Conservation (phyloP, 2,329 filamentous ascomycete genomes). For the Aspergillus vadensis region DNA sequence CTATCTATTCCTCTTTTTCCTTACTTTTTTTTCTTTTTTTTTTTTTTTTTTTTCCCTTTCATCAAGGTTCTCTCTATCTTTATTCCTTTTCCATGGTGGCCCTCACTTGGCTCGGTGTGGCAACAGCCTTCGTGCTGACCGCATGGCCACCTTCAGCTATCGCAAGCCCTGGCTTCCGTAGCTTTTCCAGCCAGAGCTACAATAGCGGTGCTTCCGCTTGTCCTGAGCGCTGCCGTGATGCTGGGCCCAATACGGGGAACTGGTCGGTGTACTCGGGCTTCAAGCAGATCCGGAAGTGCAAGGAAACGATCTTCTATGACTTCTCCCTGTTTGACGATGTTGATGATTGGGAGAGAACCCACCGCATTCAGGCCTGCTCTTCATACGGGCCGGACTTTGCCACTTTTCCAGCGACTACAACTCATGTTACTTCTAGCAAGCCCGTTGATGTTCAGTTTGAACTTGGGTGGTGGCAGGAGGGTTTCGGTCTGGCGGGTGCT, state of each 20-base stretch:
- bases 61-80: neutral
- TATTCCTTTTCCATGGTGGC: neutral
- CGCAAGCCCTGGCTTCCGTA: constrained; percentile 1
- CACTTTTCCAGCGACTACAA: constrained; percentile 7
- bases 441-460: constrained; percentile 27
- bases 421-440: constrained; percentile 10
- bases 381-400: constrained; percentile 28
- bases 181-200: constrained; percentile 17
- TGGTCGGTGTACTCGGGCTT: constrained; percentile 28
- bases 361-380: constrained; percentile 37
- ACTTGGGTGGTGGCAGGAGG: constrained; percentile 32
- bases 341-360: constrained; percentile 29
- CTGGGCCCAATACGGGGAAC: constrained; percentile 20
- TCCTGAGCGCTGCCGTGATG: constrained; percentile 22
- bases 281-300: constrained; percentile 29
- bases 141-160: neutral
- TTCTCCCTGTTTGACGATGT: constrained; percentile 41
- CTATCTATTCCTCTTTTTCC: neutral
- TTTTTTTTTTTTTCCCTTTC: no score
- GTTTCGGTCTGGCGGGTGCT: constrained; percentile 19
- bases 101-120: neutral
- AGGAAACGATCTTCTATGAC: constrained; percentile 36
- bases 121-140: constrained; percentile 2
- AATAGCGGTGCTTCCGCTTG: constrained; percentile 15
- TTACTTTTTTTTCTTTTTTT: fast-evolving